Conservation (phyloP, 2,329 filamentous ascomycete genomes). For the Fusarium pseudocircinatum region DNA sequence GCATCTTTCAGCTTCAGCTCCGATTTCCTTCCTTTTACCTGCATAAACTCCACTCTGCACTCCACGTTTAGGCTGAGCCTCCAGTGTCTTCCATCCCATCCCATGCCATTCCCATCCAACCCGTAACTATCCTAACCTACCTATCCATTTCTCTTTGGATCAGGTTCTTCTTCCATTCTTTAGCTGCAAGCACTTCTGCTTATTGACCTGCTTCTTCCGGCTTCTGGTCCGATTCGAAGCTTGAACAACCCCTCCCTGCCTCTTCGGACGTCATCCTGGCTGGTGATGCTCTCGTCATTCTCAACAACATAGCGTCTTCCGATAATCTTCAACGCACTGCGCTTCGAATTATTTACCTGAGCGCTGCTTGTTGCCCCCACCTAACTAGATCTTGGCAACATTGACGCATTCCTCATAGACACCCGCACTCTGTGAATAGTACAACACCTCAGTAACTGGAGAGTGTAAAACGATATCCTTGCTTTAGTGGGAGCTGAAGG, state of each 20-base stretch:
- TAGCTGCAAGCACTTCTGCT: constrained; percentile 7
- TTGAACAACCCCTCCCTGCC: not conserved
- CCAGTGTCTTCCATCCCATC: not conserved
- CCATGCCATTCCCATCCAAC: not conserved
- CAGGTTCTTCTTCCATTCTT: constrained; percentile 1
- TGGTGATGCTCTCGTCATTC: constrained; percentile 19
- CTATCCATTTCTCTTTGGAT: not conserved
- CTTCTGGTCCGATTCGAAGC: constrained; percentile 1
- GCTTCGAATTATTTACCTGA: not conserved
- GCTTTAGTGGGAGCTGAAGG: constrained; percentile 27
- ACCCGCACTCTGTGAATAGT: constrained; percentile 9
- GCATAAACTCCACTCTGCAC: constrained; percentile 37
- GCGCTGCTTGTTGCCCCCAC: constrained; percentile 26
- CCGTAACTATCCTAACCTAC: not conserved
- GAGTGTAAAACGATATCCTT: constrained; percentile 5
- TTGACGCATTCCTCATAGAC: constrained; percentile 20
- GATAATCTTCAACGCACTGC: not conserved
- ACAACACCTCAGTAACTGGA: not conserved
- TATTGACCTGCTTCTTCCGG: constrained; percentile 14
- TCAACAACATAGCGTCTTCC: constrained; percentile 23
- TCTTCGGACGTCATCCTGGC: constrained; percentile 14
- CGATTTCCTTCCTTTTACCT: constrained; percentile 21
- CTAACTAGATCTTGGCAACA: constrained; percentile 38
- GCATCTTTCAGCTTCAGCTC: constrained; percentile 14
- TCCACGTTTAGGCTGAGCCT: constrained; percentile 28